Conservation (phyloP, 2,329 filamentous ascomycete species). For the Lizonia empirigonia region DNA sequence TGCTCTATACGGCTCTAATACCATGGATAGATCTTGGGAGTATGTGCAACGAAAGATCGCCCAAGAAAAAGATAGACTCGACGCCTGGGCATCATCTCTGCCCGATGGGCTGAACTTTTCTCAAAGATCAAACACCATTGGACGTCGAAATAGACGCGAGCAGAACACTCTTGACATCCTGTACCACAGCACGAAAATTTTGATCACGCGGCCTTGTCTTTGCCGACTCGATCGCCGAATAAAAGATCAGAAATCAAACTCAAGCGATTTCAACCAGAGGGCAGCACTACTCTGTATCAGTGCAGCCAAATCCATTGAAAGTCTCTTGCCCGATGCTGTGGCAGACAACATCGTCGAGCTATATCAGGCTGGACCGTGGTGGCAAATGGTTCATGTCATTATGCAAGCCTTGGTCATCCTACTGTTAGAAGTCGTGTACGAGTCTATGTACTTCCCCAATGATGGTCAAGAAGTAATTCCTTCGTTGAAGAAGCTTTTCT, state of each 20-base stretch:
- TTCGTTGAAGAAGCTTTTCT: constrained; percentile 40
- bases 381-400: constrained; percentile 40
- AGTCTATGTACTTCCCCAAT: constrained; percentile 19
- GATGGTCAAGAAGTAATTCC: constrained; percentile 32
- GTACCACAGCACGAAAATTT: constrained; percentile 36
- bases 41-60: constrained; percentile 39
- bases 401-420: constrained; percentile 49
- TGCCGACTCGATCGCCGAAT: constrained; percentile 44
- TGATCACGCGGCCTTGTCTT: constrained; percentile 49
- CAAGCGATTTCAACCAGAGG: constrained; percentile 39
- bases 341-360: constrained; percentile 11
- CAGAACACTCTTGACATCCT: constrained; percentile 27
- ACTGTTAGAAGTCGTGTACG: constrained; percentile 45
- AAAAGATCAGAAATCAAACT: constrained; percentile 35
- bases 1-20: constrained; percentile 41
- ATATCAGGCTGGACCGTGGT: constrained; percentile 44
- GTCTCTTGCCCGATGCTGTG: constrained; percentile 39
- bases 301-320: constrained; percentile 41
- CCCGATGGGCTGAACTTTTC: constrained; percentile 31
- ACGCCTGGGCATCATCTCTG: constrained; percentile 40
- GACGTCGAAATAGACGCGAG: constrained; percentile 15
- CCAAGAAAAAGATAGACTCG: constrained; percentile 37
- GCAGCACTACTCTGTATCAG: constrained; percentile 42
- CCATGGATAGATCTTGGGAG: constrained; percentile 42
- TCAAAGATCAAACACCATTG: neutral